Evolutionary conservation across 202 grass and related monocot genomes (phyloP).

Genomic region (Carex arenaria): DNA sequence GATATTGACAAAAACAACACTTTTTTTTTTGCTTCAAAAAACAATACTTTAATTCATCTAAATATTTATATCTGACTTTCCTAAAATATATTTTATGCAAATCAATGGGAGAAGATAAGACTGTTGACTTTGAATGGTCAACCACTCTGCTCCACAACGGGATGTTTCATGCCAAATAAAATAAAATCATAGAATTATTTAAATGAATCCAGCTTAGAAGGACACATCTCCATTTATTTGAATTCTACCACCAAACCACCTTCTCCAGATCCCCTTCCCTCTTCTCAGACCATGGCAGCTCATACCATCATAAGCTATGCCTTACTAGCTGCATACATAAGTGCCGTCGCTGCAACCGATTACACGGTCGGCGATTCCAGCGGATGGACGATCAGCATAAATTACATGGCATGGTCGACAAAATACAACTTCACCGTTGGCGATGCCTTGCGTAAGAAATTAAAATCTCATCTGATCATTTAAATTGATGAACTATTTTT

Average conservation of each 20-base stretch:
- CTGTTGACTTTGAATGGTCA: conserved; percentile 5
- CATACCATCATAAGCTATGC: background rate
- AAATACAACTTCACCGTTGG: conserved; percentile 81
- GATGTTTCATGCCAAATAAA: background rate
- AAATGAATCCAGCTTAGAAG: background rate
- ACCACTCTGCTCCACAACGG: background rate
- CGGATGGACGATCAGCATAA: conserved; percentile 50
- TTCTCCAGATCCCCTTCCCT: conserved; percentile 1
- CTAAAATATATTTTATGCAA: background rate
- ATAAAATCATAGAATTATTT: background rate
- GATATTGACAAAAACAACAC: background rate
- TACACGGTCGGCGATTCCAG: conserved; percentile 42
- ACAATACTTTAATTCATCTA: background rate
- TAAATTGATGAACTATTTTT: background rate
- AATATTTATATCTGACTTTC: background rate
- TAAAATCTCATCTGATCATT: background rate
- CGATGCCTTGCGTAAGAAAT: conserved; percentile 50
- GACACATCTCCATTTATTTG: background rate
- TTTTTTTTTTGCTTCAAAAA: no score
- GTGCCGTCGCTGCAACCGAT: conserved; percentile 30
- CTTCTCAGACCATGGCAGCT: conserved; percentile 31
- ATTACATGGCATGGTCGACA: conserved; percentile 57
- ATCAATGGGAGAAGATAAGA: background rate
- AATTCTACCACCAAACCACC: background rate
- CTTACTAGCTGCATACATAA: background rate